A percentile compares a stretch with the other conserved stretches of the same genome.
These are phyloP conservation scores for Bocquillonia castaneifolia DNA, from an alignment of 441 rosid species.

Conservation along the genomic window DNA sequence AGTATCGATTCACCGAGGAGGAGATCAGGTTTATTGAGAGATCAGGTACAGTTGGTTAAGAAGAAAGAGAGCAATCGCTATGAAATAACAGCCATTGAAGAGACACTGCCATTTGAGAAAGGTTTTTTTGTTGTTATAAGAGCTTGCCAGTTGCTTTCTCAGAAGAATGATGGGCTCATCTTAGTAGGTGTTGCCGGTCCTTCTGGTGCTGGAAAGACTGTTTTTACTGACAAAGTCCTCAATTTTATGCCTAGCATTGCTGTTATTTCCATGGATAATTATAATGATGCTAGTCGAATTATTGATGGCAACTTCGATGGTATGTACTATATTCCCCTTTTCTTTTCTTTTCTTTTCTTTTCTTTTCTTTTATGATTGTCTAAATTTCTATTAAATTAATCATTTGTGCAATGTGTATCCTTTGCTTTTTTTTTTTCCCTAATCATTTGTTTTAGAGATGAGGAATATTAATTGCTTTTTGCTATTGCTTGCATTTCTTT, in stretches of 20 bases:
- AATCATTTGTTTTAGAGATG: too few species aligned
- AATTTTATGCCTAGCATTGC: slow-evolving; percentile 91
- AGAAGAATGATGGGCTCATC: slow-evolving; percentile 82
- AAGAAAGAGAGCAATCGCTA: slow-evolving; percentile 68
- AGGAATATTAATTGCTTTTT: too few species aligned
- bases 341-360: neutral
- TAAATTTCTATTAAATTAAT: too few species aligned
- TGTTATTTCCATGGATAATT: slow-evolving; percentile 87
- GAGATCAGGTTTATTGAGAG: slow-evolving; percentile 73
- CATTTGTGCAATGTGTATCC: too few species aligned
- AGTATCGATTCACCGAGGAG: slow-evolving; percentile 58
- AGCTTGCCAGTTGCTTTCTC: slow-evolving; percentile 82
- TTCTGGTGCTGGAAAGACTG: slow-evolving; percentile 96
- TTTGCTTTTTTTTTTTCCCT: too few species aligned
- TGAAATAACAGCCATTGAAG: slow-evolving; percentile 74
- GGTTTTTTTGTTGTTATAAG: slow-evolving; percentile 95
- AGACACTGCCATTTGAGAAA: slow-evolving; percentile 78
- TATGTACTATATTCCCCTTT: slow-evolving; percentile 17
- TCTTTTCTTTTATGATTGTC: too few species aligned
- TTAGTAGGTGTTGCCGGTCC: slow-evolving; percentile 96
- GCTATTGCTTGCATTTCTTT: too few species aligned
- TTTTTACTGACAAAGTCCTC: slow-evolving; percentile 83
- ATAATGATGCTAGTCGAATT: slow-evolving; percentile 80
- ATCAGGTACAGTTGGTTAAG: slow-evolving; percentile 76
- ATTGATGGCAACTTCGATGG: slow-evolving; percentile 98